These are phyloP conservation scores for Leccinum uliginosum DNA, from an alignment of 768 basidiomycete species.

Conservation along the genomic window DNA sequence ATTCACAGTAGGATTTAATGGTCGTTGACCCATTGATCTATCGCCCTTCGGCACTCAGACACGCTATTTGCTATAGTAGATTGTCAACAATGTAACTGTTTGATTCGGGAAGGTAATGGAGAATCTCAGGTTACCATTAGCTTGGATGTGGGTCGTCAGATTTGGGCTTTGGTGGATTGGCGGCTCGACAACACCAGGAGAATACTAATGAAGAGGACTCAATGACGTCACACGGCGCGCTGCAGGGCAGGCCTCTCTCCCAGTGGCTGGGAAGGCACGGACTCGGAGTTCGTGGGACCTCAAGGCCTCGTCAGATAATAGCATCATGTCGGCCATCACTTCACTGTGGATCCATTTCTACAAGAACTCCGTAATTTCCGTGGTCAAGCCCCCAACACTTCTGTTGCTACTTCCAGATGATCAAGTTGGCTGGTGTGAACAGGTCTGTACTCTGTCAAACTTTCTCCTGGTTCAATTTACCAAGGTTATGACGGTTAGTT, in stretches of 20 bases:
- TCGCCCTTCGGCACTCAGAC: not conserved
- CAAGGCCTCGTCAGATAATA: not conserved
- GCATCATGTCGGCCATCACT: constrained; percentile 2
- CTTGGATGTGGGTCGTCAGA: not conserved
- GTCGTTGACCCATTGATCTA: not conserved
- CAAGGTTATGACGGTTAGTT: constrained; percentile 18
- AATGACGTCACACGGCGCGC: not conserved
- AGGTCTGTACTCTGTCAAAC: constrained; percentile 19
- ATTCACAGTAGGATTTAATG: not conserved
- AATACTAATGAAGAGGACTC: too few relatives aligned
- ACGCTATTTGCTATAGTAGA: constrained; percentile 8
- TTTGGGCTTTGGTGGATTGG: not conserved
- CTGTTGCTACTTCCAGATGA: constrained; percentile 28
- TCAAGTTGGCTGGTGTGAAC: constrained; percentile 35
- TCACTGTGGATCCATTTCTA: constrained; percentile 14
- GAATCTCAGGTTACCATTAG: not conserved
- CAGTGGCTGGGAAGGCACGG: not conserved
- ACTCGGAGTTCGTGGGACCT: not conserved
- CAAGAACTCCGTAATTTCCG: constrained; percentile 29
- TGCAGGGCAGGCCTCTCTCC: not conserved
- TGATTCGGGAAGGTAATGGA: not conserved
- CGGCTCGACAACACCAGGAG: too few relatives aligned
- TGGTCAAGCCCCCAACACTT: constrained; percentile 28
- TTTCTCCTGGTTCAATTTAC: not conserved
- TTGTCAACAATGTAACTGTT: not conserved